Percentiles rank a stretch among this genome's conserved stretches.
Evolutionary conservation across 176 grass and related monocot genomes (phyloP).

Genomic region (Carex pumila): DNA sequence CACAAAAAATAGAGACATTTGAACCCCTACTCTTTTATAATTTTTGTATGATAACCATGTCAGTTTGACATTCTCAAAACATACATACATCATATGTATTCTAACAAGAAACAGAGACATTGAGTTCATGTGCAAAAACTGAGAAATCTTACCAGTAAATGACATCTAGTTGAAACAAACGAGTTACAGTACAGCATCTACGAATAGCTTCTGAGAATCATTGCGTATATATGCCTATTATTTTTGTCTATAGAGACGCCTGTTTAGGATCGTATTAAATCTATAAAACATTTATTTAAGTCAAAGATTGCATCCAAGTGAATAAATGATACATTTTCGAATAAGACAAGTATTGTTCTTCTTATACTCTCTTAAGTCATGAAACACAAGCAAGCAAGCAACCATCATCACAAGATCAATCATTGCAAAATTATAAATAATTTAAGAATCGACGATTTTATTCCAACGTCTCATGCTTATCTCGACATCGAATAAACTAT

Average conservation of each 20-base stretch:
- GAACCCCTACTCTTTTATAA: not conserved
- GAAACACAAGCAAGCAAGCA: constrained; percentile 43
- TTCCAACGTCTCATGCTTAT: constrained; percentile 37
- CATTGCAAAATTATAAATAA: constrained; percentile 27
- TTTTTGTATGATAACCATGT: not conserved
- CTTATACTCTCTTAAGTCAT: constrained; percentile 6
- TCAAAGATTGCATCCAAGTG: not conserved
- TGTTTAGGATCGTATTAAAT: not conserved
- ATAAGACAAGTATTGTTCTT: constrained; percentile 7
- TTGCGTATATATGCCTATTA: not conserved
- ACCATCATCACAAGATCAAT: constrained; percentile 29
- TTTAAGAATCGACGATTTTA: constrained; percentile 27
- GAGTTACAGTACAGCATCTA: not conserved
- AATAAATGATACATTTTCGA: not conserved
- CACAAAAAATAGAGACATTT: no score
- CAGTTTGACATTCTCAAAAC: not conserved
- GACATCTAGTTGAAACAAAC: not conserved
- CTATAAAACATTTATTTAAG: not conserved
- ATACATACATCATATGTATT: constrained; percentile 3
- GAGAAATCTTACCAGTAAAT: not conserved
- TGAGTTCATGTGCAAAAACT: not conserved
- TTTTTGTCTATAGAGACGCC: constrained; percentile 3
- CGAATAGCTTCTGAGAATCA: not conserved
- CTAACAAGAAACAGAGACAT: not conserved
- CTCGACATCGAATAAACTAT: constrained; percentile 23